Percentiles rank a stretch among this genome's conserved stretches.
phyloP scores from a whole-genome alignment of 768 basidiomycete species.

The Mycena filopes region DNA sequence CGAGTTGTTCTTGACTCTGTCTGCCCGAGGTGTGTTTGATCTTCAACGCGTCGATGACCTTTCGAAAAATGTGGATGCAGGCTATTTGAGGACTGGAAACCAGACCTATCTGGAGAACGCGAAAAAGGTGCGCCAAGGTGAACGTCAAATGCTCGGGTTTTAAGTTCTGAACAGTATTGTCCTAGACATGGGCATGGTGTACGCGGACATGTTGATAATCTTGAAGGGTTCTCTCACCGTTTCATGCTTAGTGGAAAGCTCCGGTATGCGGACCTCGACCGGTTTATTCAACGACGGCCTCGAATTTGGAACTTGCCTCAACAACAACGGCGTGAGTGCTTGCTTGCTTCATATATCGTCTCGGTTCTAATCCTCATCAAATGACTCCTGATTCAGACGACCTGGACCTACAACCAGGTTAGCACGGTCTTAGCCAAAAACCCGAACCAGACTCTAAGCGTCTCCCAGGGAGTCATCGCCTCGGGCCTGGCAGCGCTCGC shows the following conservation, averaged over 20 bases:
- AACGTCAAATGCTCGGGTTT: no score
- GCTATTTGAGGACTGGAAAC: constrained; percentile 43
- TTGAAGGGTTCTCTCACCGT: not conserved
- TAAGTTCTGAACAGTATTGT: no score
- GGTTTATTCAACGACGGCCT: constrained; percentile 22
- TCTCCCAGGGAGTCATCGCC: constrained; percentile 51
- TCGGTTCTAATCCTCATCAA: not conserved
- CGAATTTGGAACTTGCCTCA: constrained; percentile 8
- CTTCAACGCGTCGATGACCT: no score
- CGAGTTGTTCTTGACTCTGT: constrained; percentile 45
- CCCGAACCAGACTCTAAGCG: no score
- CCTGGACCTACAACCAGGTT: constrained; percentile 57
- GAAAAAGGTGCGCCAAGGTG: constrained; percentile 42
- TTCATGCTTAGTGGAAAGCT: constrained; percentile 27
- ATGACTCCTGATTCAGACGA: constrained; percentile 44
- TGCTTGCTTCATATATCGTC: no score
- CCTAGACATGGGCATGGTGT: constrained; percentile 25
- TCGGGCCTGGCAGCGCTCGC: constrained; percentile 49
- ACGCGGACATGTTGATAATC: not conserved
- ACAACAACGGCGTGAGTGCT: constrained; percentile 13
- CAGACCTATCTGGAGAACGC: constrained; percentile 49
- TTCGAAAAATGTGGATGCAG: constrained; percentile 41
- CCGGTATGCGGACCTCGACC: constrained; percentile 19
- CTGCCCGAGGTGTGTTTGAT: constrained; percentile 6
- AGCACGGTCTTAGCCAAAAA: no score